Base-by-base conservation (phyloP, 2,329 filamentous ascomycete species). In the Zarea fungicola region DNA sequence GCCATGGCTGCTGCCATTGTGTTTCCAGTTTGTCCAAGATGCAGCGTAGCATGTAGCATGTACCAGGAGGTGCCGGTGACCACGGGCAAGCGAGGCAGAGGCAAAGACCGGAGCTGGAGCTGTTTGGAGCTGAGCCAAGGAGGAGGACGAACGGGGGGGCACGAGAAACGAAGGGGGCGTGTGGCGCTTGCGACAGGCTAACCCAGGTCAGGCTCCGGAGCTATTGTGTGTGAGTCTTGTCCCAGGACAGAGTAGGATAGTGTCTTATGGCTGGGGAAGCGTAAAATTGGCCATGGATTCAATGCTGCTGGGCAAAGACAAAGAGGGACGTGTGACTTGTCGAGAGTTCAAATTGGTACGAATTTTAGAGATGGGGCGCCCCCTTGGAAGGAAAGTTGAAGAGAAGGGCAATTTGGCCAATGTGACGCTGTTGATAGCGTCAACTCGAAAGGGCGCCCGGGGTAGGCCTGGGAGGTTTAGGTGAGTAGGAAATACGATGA, bases 201-300 rank as follows among this genome's bases (percentile, higher is more conserved):
- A n/a, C n/a, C n/a, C n/a, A 42, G 32, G 37, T 25, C 22, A 31
- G 9, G 26, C 22, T 16, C 45, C 45, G 22, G 22, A 29, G 28
- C 37, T 42, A 48, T 35, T 25, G 26, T n/a, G n/a, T n/a, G n/a
- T 35, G 37, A 42, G 37, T 42, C 37, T 46, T 48, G 45, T 48
- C 21, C 45, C 45, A 48, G 45, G 41, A 31, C 34, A 29, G 34
- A 22, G 43, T 47, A 47, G 43, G 43, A 47, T 47, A 19, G 40
- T 49, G 48, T 49, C 47, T 49, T 37, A 42, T 37, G 39, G 47
- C 48, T 43, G 48, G 41, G 35, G 41, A 34, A 49, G 16, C 11
- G 48, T 49, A 39, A 49, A 44, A 49, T 49, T 49, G 48, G 48
- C 34, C 48, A 49, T 49, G 40, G 41, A 43, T 34, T 22, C 23